A percentile compares a stretch with the other conserved stretches of the same genome.
These are phyloP conservation scores for Casuarina cunninghamiana DNA, from an alignment of 306 rosid genomes.

Conservation along the genomic window DNA sequence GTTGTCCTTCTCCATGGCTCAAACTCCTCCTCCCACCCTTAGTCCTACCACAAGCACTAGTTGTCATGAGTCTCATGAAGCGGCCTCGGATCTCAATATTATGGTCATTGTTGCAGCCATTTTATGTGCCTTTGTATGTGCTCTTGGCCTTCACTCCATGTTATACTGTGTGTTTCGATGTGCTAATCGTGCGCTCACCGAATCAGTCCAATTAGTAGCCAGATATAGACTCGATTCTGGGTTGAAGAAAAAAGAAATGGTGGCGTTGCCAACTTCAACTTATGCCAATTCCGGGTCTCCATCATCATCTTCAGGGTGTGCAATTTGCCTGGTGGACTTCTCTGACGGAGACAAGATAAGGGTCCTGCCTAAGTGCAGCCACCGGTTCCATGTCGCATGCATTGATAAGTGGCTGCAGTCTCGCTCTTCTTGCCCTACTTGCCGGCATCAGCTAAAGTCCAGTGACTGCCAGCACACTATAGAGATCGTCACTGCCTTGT, in stretches of 20 bases:
- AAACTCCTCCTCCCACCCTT: conserved; percentile 31
- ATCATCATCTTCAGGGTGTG: conserved; percentile 44
- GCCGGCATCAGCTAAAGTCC: conserved; percentile 52
- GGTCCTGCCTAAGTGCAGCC: conserved; percentile 70
- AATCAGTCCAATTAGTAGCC: conserved; percentile 51
- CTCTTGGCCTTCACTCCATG: conserved; percentile 73
- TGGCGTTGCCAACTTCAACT: conserved; percentile 62
- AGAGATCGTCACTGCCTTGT: conserved; percentile 5
- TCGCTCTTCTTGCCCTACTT: conserved; percentile 89
- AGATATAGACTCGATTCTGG: conserved; percentile 61
- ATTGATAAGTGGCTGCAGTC: conserved; percentile 73
- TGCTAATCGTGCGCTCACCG: conserved; percentile 42
- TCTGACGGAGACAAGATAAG: conserved; percentile 64
- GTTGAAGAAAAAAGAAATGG: conserved; percentile 64
- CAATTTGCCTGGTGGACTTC: conserved; percentile 67
- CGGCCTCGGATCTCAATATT: conserved; percentile 29
- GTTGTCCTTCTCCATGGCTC: conserved; percentile 38
- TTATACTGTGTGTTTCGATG: conserved; percentile 64
- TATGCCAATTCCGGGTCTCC: conserved; percentile 25
- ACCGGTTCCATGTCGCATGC: conserved; percentile 69
- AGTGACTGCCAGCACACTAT: conserved; percentile 14
- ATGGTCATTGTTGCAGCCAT: conserved; percentile 59
- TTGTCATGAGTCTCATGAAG: conserved; percentile 20
- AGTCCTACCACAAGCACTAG: conserved; percentile 36
- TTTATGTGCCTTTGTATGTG: conserved; percentile 61